Base-by-base conservation (phyloP, 2,329 filamentous ascomycete genomes). In the Colletotrichum sidae region DNA sequence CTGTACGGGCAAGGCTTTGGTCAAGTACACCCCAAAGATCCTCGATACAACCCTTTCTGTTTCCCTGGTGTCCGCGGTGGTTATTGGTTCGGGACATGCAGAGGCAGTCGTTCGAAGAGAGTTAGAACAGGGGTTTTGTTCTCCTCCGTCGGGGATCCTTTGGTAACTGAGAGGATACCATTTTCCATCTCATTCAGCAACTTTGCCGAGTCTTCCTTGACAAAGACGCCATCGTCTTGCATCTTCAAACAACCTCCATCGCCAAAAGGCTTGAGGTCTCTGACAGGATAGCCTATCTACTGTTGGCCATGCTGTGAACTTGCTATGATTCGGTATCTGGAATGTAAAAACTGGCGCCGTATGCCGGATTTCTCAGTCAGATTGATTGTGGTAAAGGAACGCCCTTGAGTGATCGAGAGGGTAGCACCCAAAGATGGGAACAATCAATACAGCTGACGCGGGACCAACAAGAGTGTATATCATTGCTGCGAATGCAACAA, bases 391-490 rank as follows among this genome's bases (percentile, higher is more conserved):
- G 42, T 12, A 11, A 4, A 13, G 8, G 25, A 67, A 67, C 1
- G 44, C 47, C n/a, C 1, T 15, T 13, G 12, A 13, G 9, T 49
- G 44, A 2, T 25, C 8, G 3, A 47, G 38, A 1, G 8, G 9
- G 17, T 50, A 67, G 45, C 60, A 60, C 1, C 41, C 65, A 6
- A 67, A 38, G n/a, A 34, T 45, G 0, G 65, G 67, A 0, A 69
- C 13, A 2, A 69, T 45, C 11, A 65, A 13, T 1, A 63, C n/a
- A 7, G 59, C 64, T 10, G 61, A 68, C 2, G 67, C 60, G 3
- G 61, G 55, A 1, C 60, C 59, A 10, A 67, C 47, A 4, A 66
- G 13, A 33, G 55, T 55, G 1, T 55, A 51, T 4, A 65, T 34
- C 4, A 67, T 55, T 0, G 60, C 65, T 1, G 55, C 39, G 10